A percentile compares a stretch with the other conserved stretches of the same genome.
Evolutionary conservation across 139 green algal genomes (phyloP).

Genomic region (Chlorella ohadii): DNA sequence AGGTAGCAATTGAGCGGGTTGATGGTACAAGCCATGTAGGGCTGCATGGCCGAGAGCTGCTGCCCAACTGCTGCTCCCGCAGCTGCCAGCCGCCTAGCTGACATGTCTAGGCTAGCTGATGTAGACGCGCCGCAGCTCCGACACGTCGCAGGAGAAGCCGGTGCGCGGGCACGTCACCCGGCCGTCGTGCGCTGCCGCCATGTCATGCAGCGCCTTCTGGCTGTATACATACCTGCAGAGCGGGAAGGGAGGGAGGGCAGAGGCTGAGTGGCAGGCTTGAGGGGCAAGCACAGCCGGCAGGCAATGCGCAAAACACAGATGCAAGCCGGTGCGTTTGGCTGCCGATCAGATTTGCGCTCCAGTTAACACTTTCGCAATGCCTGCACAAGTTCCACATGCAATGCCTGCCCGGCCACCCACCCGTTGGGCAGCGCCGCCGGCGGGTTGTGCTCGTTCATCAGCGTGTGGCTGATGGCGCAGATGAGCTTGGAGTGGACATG

Average conservation of each 20-base stretch:
- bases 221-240: constrained; percentile 77
- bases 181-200: constrained; percentile 50
- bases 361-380: too few relatives aligned
- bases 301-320: too few relatives aligned
- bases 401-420: constrained; percentile 84
- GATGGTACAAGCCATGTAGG: too few relatives aligned
- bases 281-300: not conserved
- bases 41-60: too few relatives aligned
- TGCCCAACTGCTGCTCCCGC: too few relatives aligned
- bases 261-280: not conserved
- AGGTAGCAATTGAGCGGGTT: too few relatives aligned
- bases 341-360: too few relatives aligned
- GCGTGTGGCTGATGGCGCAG: constrained; percentile 79
- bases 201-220: constrained; percentile 55
- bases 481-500: constrained; percentile 90
- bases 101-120: constrained; percentile 38
- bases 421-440: constrained; percentile 93
- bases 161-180: constrained; percentile 74
- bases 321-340: too few relatives aligned
- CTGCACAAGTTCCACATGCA: too few relatives aligned
- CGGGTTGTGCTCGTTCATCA: constrained; percentile 95
- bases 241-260: not conserved
- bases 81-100: too few relatives aligned
- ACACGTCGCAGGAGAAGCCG: constrained; percentile 47
- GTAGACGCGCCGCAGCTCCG: constrained; percentile 70